Evolutionary conservation across 768 basidiomycete genomes (phyloP), one percentile per base, ranked within the genome.

Genomic region (Erythrobasidium yunnanense): DNA sequence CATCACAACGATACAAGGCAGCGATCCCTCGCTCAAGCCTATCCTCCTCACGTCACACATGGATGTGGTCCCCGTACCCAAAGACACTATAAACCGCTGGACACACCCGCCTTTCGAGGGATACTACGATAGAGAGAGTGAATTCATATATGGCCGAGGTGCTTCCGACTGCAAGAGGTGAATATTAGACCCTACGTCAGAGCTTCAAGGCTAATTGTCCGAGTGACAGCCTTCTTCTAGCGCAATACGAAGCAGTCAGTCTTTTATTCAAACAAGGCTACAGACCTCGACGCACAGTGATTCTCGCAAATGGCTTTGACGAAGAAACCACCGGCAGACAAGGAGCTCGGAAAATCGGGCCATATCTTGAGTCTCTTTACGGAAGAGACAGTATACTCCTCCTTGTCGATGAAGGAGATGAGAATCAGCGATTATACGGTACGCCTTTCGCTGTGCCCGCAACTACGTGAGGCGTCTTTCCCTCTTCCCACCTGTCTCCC

Each of bases 91-190:
- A 3, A 22, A 22, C 3, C 27, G 52, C 18, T 60, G 54, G 65
- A 66, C 65, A 18, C 27, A 66, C 25, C 65, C 65, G 5, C 65
- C 65, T 34, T 66, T 66, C 54, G 6, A 11, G 17, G 65, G 65
- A 8, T 13, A n/a, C 23, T 29, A 35, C 54, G 65, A 66, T 46
- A 38, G 5, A 57, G 55, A 57, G n/a, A n/a, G 38, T n/a, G 38
- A 42, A 38, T 62, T 62, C 42, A 55, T 66, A 4, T 42, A 35
- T n/a, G 65, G 56, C 6, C 11, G 54, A 34, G 65, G 54, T 6
- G 65, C 54, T 13, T 4, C 11, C 6, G 65, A 66, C 42, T 22
- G 25, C 65, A 66, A 66, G 29, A 35, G 11, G 38, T 42, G n/a
- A n/a, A n/a, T n/a, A n/a, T n/a, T n/a, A n/a, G n/a, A n/a, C n/a